A percentile compares a stretch with the other conserved stretches of the same genome.
Conservation (phyloP, 75 land plant species). For the Isoetes taiwanensis region DNA sequence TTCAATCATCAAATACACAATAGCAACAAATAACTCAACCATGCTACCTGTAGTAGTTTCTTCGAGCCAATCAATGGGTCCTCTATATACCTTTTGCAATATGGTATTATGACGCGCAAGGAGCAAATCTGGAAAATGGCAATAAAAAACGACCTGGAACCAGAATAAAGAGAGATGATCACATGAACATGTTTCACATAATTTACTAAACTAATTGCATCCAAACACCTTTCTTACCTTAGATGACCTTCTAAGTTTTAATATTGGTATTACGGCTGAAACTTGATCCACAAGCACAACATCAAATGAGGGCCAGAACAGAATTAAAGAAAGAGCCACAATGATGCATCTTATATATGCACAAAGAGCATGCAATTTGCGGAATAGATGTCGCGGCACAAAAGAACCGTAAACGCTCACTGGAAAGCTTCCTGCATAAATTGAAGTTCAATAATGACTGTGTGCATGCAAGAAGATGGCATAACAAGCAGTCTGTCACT, state of each 20-base stretch:
- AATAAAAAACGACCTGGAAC: constrained; percentile 95
- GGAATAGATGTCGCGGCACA: constrained; percentile 77
- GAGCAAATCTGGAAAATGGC: constrained; percentile 95
- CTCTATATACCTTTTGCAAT: constrained; percentile 63
- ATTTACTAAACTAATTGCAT: too few species aligned
- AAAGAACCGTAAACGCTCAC: constrained; percentile 90
- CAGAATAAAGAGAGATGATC: too few species aligned
- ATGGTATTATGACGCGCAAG: constrained; percentile 68
- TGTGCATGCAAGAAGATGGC: too few species aligned
- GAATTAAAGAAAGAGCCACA: constrained; percentile 72
- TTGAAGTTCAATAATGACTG: too few species aligned
- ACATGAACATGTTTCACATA: too few species aligned
- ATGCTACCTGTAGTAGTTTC: constrained; percentile 89
- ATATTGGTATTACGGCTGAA: constrained; percentile 77
- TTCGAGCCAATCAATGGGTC: constrained; percentile 80
- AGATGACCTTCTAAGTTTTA: constrained; percentile 47
- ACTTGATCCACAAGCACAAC: constrained; percentile 86
- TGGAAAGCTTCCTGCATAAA: constrained; percentile 69
- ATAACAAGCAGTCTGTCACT: too few species aligned
- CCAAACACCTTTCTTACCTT: constrained; percentile 42
- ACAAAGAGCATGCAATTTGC: constrained; percentile 84
- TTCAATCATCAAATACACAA: too few species aligned
- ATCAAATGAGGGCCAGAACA: constrained; percentile 73
- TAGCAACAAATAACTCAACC: too few species aligned
- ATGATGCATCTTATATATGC: constrained; percentile 88